phyloP scores from a whole-genome alignment of 1,284 basidiomycete genomes.

The Puccinia horiana region DNA sequence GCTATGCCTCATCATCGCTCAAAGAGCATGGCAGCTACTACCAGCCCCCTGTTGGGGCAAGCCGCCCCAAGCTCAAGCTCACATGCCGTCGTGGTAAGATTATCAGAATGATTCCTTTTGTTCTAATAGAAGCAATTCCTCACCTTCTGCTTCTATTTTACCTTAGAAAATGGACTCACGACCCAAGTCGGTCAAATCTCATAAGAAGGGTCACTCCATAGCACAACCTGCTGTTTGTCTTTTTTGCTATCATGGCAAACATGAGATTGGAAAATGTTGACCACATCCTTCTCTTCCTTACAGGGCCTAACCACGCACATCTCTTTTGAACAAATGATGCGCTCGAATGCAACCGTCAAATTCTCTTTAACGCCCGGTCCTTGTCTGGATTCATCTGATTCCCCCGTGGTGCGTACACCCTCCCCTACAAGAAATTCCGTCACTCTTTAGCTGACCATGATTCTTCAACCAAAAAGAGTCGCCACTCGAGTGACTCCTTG shows the following conservation, averaged over 20 bases:
- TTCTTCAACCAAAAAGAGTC: neutral
- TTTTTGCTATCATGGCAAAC: neutral
- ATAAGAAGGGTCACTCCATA: slow-evolving; percentile 5
- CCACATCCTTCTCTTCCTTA: neutral
- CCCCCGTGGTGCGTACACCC: neutral
- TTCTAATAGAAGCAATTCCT: neutral
- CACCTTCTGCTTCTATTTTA: neutral
- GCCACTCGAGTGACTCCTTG: slow-evolving; percentile 12
- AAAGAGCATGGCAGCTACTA: neutral
- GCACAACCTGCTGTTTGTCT: neutral
- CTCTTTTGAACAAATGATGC: slow-evolving; percentile 22
- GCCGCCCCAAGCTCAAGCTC: neutral
- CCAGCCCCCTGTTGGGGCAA: slow-evolving; percentile 1
- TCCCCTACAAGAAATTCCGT: no score
- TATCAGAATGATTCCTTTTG: neutral
- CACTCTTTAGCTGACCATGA: no score
- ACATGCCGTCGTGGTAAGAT: neutral
- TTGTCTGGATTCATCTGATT: slow-evolving; percentile 9
- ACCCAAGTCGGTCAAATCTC: slow-evolving; percentile 5
- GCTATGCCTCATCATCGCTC: neutral
- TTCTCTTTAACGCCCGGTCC: slow-evolving; percentile 17
- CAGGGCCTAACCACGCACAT: neutral
- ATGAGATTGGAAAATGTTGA: neutral
- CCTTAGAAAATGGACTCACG: neutral
- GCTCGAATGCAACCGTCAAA: slow-evolving; percentile 25